Conservation (phyloP, 106 monocot genomes). For the Chionographis japonica region DNA sequence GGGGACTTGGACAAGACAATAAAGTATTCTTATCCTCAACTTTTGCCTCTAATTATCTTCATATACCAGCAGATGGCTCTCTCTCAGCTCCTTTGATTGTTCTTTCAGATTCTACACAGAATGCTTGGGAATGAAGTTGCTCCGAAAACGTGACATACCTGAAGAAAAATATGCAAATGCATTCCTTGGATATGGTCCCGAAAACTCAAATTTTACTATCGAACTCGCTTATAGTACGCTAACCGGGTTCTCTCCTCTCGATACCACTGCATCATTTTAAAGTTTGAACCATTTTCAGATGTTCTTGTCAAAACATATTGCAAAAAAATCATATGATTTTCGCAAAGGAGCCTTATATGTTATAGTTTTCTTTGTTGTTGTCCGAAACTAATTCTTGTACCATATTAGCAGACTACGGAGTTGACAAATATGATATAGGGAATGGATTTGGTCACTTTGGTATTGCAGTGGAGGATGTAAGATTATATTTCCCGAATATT, state of each 20-base stretch:
- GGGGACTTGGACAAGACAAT: constrained; percentile 47
- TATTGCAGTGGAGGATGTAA: constrained; percentile 93
- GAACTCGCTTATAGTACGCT: constrained; percentile 78
- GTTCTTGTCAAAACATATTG: not conserved
- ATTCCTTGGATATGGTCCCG: constrained; percentile 54
- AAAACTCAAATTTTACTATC: constrained; percentile 52
- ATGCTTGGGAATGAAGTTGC: constrained; percentile 47
- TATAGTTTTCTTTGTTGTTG: constrained; percentile 1
- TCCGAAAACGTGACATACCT: constrained; percentile 46
- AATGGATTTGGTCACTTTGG: constrained; percentile 95
- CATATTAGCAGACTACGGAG: constrained; percentile 75
- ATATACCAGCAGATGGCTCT: not conserved
- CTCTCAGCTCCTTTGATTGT: not conserved
- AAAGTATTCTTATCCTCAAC: constrained; percentile 19
- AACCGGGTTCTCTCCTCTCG: not conserved
- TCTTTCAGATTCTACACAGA: constrained; percentile 44
- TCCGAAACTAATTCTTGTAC: not conserved
- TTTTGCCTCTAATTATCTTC: not conserved
- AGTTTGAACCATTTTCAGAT: no score
- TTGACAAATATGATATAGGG: constrained; percentile 84
- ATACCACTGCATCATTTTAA: no score
- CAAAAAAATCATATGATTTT: not conserved
- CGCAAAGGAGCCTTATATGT: not conserved
- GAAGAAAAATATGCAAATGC: constrained; percentile 58
- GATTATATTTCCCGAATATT: constrained; percentile 18